These are phyloP conservation scores for Citrus glauca DNA, from an alignment of 345 rosid genomes.

Conservation along the genomic window DNA sequence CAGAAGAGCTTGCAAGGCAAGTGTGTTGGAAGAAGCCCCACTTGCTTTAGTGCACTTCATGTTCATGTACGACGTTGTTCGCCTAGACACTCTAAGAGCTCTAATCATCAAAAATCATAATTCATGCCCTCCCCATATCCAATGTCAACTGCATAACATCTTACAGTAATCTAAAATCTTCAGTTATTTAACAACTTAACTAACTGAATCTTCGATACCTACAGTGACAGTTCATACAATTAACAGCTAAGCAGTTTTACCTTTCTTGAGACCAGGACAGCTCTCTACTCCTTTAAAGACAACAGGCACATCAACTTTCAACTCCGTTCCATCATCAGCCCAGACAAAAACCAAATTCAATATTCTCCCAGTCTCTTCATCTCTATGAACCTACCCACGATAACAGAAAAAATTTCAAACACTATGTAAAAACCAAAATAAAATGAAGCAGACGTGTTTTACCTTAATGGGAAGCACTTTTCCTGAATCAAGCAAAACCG, in stretches of 20 bases:
- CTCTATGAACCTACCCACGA: slow-evolving; percentile 62
- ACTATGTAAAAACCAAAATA: background rate
- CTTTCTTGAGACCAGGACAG: slow-evolving; percentile 79
- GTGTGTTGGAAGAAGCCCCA: background rate
- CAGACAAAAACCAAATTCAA: slow-evolving; percentile 84
- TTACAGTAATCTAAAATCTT: background rate
- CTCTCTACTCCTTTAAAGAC: slow-evolving; percentile 74
- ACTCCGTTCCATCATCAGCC: slow-evolving; percentile 70
- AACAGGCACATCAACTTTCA: slow-evolving; percentile 87
- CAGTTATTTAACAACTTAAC: background rate
- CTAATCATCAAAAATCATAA: background rate
- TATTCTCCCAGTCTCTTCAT: slow-evolving; percentile 74
- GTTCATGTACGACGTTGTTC: background rate
- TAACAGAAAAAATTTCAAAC: background rate
- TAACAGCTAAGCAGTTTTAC: slow-evolving; percentile 21
- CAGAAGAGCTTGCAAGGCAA: background rate
- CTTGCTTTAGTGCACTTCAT: background rate
- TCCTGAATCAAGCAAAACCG: slow-evolving; percentile 66
- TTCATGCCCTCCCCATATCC: background rate
- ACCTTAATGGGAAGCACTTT: slow-evolving; percentile 82
- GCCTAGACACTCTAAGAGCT: background rate
- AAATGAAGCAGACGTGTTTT: background rate
- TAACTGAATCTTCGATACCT: background rate
- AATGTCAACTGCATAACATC: background rate
- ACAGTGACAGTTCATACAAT: background rate